Conservation (phyloP, 371 early-diverging fungal genomes). For the Funneliformis caledonium region DNA sequence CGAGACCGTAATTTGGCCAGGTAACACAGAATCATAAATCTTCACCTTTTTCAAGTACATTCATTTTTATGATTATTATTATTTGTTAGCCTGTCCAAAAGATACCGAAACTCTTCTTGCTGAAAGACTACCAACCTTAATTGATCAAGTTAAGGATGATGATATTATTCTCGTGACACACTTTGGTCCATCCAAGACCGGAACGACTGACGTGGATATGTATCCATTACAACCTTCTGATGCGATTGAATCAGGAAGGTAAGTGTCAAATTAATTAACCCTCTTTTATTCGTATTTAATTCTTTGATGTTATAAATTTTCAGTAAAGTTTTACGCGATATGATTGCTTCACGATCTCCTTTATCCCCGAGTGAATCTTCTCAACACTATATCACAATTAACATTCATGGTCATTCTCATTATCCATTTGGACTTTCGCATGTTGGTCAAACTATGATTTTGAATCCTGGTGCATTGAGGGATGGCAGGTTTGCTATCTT, state of each 20-base stretch:
- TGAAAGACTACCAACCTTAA: slow-evolving; percentile 24
- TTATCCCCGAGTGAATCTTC: neutral
- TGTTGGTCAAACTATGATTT: slow-evolving; percentile 24
- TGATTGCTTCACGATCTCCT: neutral
- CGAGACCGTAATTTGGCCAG: slow-evolving; percentile 27
- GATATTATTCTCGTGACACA: slow-evolving; percentile 36
- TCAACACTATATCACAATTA: neutral
- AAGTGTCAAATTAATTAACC: neutral
- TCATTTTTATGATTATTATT: neutral
- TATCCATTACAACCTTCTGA: neutral
- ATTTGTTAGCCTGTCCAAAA: slow-evolving; percentile 11
- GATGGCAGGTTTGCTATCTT: slow-evolving; percentile 39
- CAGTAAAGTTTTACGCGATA: slow-evolving; percentile 7
- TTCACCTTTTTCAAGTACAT: neutral
- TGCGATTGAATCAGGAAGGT: slow-evolving; percentile 26
- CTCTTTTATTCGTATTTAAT: neutral
- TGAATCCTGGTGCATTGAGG: slow-evolving; percentile 25
- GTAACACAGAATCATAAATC: neutral
- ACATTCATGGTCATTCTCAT: slow-evolving; percentile 38
- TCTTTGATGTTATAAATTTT: neutral
- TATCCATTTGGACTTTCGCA: slow-evolving; percentile 35
- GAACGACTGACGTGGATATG: slow-evolving; percentile 28
- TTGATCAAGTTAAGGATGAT: slow-evolving; percentile 21
- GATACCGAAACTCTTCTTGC: slow-evolving; percentile 20
- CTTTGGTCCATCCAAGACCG: slow-evolving; percentile 18